These are phyloP conservation scores for Colletotrichum scovillei DNA, from an alignment of 2,329 filamentous ascomycete species.

Conservation along the genomic window DNA sequence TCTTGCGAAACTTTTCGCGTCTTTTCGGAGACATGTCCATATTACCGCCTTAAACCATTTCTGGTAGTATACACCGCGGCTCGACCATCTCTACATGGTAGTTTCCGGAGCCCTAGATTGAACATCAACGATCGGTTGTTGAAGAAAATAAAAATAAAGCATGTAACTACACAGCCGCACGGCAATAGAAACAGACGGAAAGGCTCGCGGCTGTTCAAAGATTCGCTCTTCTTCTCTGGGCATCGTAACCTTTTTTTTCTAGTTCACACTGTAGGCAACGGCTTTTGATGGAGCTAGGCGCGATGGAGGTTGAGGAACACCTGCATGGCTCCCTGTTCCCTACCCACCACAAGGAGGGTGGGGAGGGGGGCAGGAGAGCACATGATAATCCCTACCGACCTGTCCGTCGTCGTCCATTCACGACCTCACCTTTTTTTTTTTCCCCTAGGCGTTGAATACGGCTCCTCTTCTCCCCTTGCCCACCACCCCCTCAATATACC, in stretches of 20 bases:
- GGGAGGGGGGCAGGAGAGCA: neutral
- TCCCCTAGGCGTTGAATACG: neutral
- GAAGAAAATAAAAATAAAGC: neutral
- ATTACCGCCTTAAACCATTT: neutral
- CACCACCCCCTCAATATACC: neutral
- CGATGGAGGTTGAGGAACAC: slow-evolving; percentile 2
- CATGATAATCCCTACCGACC: neutral
- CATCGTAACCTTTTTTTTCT: neutral
- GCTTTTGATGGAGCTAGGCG: neutral
- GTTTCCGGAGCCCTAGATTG: neutral
- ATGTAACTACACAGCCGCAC: neutral
- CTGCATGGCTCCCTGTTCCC: neutral
- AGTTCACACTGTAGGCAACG: slow-evolving; percentile 19
- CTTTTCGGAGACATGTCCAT: neutral
- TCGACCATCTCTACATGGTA: neutral
- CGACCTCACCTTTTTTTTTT: neutral
- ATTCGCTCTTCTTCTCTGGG: no score
- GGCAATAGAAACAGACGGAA: neutral
- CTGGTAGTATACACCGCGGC: neutral
- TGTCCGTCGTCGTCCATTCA: slow-evolving; percentile 5
- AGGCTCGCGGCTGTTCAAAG: neutral
- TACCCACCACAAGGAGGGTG: neutral
- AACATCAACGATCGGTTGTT: neutral
- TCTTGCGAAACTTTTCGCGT: neutral
- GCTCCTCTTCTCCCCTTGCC: neutral